Conservation (phyloP, 2,329 filamentous ascomycete species). For the Dactylellina leptospora region DNA sequence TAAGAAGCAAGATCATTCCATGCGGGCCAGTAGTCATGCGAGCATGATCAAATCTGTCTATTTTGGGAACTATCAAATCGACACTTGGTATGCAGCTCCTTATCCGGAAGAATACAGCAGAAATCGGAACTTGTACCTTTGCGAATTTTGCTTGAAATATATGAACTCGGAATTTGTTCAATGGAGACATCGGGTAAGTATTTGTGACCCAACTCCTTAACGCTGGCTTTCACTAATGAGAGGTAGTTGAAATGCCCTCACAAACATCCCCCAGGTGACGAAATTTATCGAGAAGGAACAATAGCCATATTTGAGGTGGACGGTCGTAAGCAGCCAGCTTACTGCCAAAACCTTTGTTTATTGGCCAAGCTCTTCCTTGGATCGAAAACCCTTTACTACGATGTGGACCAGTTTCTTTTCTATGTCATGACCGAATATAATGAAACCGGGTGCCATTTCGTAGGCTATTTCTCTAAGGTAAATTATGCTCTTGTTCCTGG, state of each 20-base stretch:
- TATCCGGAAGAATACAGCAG: slow-evolving; percentile 98
- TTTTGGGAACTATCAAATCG: slow-evolving; percentile 96
- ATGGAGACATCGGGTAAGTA: slow-evolving; percentile 85
- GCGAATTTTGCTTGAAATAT: slow-evolving; percentile 98
- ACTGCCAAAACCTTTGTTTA: slow-evolving; percentile 96
- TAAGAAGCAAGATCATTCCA: slow-evolving; percentile 34
- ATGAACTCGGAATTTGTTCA: slow-evolving; percentile 99
- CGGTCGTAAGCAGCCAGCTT: slow-evolving; percentile 95
- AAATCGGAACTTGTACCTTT: slow-evolving; percentile 96
- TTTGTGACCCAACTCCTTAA: neutral
- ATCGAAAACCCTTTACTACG: slow-evolving; percentile 97
- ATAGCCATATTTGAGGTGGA: slow-evolving; percentile 98
- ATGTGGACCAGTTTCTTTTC: slow-evolving; percentile 95
- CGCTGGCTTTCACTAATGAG: slow-evolving; percentile 55
- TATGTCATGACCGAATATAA: slow-evolving; percentile 97
- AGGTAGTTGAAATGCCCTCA: slow-evolving; percentile 79
- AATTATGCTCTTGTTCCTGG: neutral
- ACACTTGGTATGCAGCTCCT: slow-evolving; percentile 98
- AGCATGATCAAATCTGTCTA: slow-evolving; percentile 99
- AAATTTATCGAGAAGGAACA: slow-evolving; percentile 91
- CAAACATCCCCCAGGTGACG: slow-evolving; percentile 95
- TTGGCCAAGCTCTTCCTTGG: slow-evolving; percentile 97
- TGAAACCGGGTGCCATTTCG: slow-evolving; percentile 90
- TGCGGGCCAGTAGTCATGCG: slow-evolving; percentile 53
- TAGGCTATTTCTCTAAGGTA: slow-evolving; percentile 95